Evolutionary conservation across 2,329 filamentous ascomycete genomes (phyloP).

Genomic region (Daldinia sp.): DNA sequence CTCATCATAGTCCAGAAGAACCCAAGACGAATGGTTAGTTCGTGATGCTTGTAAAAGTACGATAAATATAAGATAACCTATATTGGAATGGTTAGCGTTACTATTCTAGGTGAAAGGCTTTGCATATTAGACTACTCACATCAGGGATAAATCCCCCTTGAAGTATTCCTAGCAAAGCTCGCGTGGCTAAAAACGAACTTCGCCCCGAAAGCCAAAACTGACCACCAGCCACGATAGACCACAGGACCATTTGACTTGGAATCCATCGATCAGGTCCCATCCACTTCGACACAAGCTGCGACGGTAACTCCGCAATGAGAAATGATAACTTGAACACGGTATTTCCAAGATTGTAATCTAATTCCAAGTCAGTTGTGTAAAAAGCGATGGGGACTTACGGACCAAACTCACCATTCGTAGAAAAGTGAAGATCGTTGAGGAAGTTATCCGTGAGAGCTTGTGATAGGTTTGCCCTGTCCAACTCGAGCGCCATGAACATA

Average conservation of each 20-base stretch:
- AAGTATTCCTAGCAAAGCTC: constrained; percentile 38
- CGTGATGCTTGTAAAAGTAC: constrained; percentile 49
- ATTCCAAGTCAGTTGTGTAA: not conserved
- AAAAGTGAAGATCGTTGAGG: constrained; percentile 56
- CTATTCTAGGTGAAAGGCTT: not conserved
- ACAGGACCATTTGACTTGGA: constrained; percentile 41
- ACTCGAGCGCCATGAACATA: constrained; percentile 63
- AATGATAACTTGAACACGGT: constrained; percentile 66
- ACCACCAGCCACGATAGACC: constrained; percentile 38
- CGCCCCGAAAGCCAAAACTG: constrained; percentile 42
- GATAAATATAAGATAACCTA: constrained; percentile 45
- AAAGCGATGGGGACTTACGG: not conserved
- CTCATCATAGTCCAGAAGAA: constrained; percentile 53
- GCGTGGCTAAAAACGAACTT: constrained; percentile 38
- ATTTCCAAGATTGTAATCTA: constrained; percentile 65
- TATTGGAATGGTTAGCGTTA: not conserved
- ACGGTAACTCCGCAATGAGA: constrained; percentile 68
- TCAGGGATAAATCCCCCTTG: constrained; percentile 47
- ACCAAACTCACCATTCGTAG: constrained; percentile 56
- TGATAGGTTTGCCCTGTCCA: constrained; percentile 59
- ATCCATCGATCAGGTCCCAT: constrained; percentile 46
- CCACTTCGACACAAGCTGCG: constrained; percentile 68
- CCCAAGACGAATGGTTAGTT: constrained; percentile 52
- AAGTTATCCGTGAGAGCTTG: constrained; percentile 64
- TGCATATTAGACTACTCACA: constrained; percentile 13